phyloP scores from a whole-genome alignment of 805 yeast genomes.

The Candida maltosa region DNA sequence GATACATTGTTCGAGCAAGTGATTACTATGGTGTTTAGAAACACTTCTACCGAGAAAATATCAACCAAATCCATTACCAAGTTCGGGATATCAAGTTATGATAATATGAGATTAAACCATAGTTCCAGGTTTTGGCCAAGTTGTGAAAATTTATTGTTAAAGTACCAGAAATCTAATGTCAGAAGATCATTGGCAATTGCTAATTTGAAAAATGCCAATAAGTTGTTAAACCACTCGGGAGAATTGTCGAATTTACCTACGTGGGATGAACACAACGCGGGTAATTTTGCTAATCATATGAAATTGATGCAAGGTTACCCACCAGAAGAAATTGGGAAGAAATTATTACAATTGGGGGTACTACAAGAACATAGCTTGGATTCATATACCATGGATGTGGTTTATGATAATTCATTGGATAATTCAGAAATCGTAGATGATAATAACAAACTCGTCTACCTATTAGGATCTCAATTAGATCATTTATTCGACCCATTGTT shows the following conservation, averaged over 20 bases:
- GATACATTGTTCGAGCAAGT: conserved; percentile 47
- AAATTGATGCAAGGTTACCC: conserved; percentile 33
- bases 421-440: conserved; percentile 44
- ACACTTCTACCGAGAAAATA: conserved; percentile 42
- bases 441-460: conserved; percentile 72
- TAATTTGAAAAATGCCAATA: conserved; percentile 61
- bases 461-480: conserved; percentile 82
- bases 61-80: conserved; percentile 55
- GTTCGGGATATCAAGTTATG: conserved; percentile 63
- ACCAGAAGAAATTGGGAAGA: conserved; percentile 57
- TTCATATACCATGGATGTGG: conserved; percentile 66
- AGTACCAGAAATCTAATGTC: conserved; percentile 53
- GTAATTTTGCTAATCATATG: conserved; percentile 70
- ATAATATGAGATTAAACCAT: conserved; percentile 53
- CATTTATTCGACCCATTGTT: conserved; percentile 84
- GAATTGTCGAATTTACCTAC: conserved; percentile 34
- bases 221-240: conserved; percentile 40
- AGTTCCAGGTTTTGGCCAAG: conserved; percentile 77
- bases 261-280: conserved; percentile 72
- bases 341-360: conserved; percentile 55
- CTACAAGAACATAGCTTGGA: conserved; percentile 47
- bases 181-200: conserved; percentile 77
- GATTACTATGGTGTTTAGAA: conserved; percentile 49
- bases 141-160: conserved; percentile 58
- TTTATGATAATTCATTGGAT: conserved; percentile 53